Percentiles rank a stretch among this genome's conserved stretches.
Conservation (phyloP, 73 alveolate species). For the Paramecium tetraurelia region DNA sequence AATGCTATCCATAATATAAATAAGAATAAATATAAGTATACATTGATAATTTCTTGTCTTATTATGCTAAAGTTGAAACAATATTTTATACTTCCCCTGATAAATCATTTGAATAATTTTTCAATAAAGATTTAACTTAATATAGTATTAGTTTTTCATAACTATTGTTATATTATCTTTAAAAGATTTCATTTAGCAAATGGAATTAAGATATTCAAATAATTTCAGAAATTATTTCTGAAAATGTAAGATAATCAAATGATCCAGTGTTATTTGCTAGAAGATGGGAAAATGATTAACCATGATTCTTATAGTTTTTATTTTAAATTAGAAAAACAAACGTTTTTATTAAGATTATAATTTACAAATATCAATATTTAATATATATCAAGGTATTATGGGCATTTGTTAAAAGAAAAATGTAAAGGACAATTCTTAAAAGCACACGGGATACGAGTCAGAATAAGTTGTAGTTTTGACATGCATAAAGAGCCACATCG, state of each 20-base stretch:
- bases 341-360: background rate
- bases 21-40: background rate
- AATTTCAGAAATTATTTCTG: background rate
- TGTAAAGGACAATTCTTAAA: background rate
- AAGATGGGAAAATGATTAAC: slow-evolving; percentile 25
- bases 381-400: background rate
- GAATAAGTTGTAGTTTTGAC: background rate
- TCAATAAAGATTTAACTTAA: background rate
- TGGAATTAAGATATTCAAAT: background rate
- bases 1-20: background rate
- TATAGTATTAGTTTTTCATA: background rate
- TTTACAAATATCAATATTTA: background rate
- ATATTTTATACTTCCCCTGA: background rate
- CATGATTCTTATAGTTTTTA: background rate
- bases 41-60: background rate
- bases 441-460: background rate
- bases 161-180: background rate
- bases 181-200: background rate
- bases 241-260: background rate
- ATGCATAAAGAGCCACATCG: background rate
- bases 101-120: background rate
- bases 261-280: slow-evolving; percentile 37
- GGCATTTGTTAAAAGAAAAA: background rate
- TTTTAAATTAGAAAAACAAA: background rate
- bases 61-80: background rate